Evolutionary conservation across 2,329 filamentous ascomycete genomes (phyloP).

Genomic region (Zarea fungicola): DNA sequence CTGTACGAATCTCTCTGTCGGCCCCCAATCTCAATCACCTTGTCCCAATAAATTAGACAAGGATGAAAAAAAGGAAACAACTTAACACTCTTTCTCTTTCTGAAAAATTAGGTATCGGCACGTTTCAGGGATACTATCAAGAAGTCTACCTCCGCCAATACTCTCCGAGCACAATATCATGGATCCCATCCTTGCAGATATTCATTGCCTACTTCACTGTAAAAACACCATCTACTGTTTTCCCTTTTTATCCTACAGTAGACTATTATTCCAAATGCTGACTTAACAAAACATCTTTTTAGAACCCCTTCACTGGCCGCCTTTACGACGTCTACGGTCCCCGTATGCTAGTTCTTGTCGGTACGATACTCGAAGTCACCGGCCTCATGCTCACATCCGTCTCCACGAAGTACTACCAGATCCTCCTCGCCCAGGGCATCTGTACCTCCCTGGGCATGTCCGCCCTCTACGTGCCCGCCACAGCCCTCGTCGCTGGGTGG

Average conservation of each 20-base stretch:
- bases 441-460: slow-evolving; percentile 14
- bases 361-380: slow-evolving; percentile 10
- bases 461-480: slow-evolving; percentile 13
- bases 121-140: slow-evolving; percentile 51
- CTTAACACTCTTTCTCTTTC: not conserved
- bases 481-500: slow-evolving; percentile 16
- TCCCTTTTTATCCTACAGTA: not conserved
- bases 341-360: slow-evolving; percentile 12
- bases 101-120: slow-evolving; percentile 28
- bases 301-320: slow-evolving; percentile 35
- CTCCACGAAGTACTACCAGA: slow-evolving; percentile 10
- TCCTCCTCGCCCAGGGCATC: slow-evolving; percentile 12
- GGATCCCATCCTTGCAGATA: slow-evolving; percentile 48
- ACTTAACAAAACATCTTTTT: not conserved
- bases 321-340: slow-evolving; percentile 32
- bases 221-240: not conserved
- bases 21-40: no score
- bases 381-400: slow-evolving; percentile 10
- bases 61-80: not conserved
- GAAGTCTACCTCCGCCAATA: slow-evolving; percentile 36
- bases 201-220: slow-evolving; percentile 23
- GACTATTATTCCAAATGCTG: not conserved
- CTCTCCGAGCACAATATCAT: slow-evolving; percentile 43
- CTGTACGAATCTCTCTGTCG: no score
- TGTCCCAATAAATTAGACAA: not conserved